Evolutionary conservation across 2,329 filamentous ascomycete genomes (phyloP).

Genomic region (Aspergillus sp.): DNA sequence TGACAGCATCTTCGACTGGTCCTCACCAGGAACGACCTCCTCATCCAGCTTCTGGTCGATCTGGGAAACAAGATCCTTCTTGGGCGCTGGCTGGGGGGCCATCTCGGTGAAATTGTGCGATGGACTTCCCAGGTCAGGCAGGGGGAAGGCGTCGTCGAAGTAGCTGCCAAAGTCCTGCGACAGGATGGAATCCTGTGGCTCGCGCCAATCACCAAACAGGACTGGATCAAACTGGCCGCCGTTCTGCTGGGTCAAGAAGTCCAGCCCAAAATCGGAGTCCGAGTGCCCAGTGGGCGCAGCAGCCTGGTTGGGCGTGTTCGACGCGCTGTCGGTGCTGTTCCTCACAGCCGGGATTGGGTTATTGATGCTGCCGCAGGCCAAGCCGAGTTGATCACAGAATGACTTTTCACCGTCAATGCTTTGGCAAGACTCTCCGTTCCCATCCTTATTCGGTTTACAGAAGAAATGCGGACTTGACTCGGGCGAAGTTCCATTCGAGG

Average conservation of each 20-base stretch:
- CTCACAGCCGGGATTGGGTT: slow-evolving; percentile 35
- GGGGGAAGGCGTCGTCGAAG: slow-evolving; percentile 68
- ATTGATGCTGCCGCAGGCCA: slow-evolving; percentile 37
- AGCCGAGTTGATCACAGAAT: slow-evolving; percentile 36
- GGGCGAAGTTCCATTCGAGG: slow-evolving; percentile 43
- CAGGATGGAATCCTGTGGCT: slow-evolving; percentile 75
- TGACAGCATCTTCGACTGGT: slow-evolving; percentile 58
- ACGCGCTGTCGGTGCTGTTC: slow-evolving; percentile 21
- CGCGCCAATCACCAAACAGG: slow-evolving; percentile 84
- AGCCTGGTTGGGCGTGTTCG: slow-evolving; percentile 18
- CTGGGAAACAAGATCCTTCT: slow-evolving; percentile 64
- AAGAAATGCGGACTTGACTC: slow-evolving; percentile 38
- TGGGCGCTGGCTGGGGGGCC: slow-evolving; percentile 31
- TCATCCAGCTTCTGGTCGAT: slow-evolving; percentile 61
- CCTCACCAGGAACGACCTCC: slow-evolving; percentile 56
- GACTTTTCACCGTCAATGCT: slow-evolving; percentile 34
- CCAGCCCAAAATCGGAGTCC: slow-evolving; percentile 29
- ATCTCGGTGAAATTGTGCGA: slow-evolving; percentile 52
- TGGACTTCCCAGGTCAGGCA: slow-evolving; percentile 66
- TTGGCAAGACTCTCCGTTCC: slow-evolving; percentile 20
- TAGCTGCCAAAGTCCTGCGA: slow-evolving; percentile 61
- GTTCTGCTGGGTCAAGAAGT: slow-evolving; percentile 72
- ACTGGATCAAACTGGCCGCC: slow-evolving; percentile 83
- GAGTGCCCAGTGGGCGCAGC: slow-evolving; percentile 1
- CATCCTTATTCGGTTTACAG: slow-evolving; percentile 25